Conservation (phyloP, 805 yeast species). For the Ogataea corticis region DNA sequence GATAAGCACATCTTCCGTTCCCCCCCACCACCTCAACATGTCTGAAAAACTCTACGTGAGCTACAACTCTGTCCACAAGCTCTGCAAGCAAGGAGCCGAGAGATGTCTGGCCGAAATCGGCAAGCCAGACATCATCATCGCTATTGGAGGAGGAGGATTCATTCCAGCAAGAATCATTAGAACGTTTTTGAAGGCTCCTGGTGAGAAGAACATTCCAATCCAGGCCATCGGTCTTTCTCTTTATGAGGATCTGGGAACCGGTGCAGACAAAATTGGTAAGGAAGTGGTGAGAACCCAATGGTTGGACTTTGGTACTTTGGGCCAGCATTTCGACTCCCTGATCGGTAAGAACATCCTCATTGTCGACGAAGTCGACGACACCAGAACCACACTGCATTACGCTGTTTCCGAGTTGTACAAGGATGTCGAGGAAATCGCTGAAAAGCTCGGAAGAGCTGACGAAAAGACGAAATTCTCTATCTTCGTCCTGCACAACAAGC, state of each 20-base stretch:
- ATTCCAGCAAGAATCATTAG: conserved; percentile 69
- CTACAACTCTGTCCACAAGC: conserved; percentile 79
- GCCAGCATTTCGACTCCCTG: conserved; percentile 68
- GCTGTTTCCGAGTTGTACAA: conserved; percentile 75
- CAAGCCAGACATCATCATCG: conserved; percentile 55
- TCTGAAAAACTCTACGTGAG: conserved; percentile 60
- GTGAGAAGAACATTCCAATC: conserved; percentile 66
- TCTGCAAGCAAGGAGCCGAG: conserved; percentile 58
- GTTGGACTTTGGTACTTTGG: conserved; percentile 78
- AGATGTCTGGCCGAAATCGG: conserved; percentile 31
- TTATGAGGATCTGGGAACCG: conserved; percentile 56
- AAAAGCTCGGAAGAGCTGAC: conserved; percentile 53
- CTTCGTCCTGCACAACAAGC: conserved; percentile 82
- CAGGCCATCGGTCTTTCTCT: conserved; percentile 69
- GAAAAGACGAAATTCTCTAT: conserved; percentile 69
- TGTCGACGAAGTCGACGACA: conserved; percentile 91
- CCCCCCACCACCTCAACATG: conserved; percentile 21
- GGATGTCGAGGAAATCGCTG: conserved; percentile 62
- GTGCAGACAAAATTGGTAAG: conserved; percentile 60
- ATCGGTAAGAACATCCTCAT: conserved; percentile 80
- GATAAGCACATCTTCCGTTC: too few relatives aligned
- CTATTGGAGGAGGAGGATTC: conserved; percentile 75
- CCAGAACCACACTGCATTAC: conserved; percentile 85
- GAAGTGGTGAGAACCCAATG: conserved; percentile 89
- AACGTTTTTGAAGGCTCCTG: conserved; percentile 58